phyloP scores from a whole-genome alignment of 2,329 filamentous ascomycete species.

The Pyrenophora teres region DNA sequence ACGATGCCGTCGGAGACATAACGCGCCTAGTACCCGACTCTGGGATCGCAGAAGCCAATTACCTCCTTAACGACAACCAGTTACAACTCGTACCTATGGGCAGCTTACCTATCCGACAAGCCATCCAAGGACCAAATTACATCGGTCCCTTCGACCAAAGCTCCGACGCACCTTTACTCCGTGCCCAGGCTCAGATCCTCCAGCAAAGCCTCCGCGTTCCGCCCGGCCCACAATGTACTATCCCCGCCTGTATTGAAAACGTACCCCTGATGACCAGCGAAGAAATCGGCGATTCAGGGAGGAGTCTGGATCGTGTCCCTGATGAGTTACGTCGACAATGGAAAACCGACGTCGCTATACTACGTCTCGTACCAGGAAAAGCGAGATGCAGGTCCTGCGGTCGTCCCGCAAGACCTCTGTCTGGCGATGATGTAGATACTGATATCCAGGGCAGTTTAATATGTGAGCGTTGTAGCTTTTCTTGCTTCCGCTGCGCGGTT shows the following conservation, averaged over 20 bases:
- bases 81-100: constrained; percentile 48
- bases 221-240: constrained; percentile 27
- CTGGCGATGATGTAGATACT: not conserved
- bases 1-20: not conserved
- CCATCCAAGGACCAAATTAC: constrained; percentile 53
- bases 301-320: constrained; percentile 51
- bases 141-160: constrained; percentile 44
- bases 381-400: constrained; percentile 43
- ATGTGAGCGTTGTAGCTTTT: constrained; percentile 51
- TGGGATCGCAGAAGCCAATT: constrained; percentile 29
- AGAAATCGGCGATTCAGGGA: constrained; percentile 47
- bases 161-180: constrained; percentile 31
- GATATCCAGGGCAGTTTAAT: constrained; percentile 12
- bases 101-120: constrained; percentile 51
- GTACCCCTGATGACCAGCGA: constrained; percentile 42
- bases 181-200: constrained; percentile 37
- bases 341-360: constrained; percentile 13
- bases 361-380: constrained; percentile 29
- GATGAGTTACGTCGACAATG: constrained; percentile 41
- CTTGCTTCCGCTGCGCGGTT: constrained; percentile 49
- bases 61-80: constrained; percentile 39
- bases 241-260: constrained; percentile 37
- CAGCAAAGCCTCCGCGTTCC: constrained; percentile 35
- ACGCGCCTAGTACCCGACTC: constrained; percentile 21
- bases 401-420: constrained; percentile 33